Conservation (phyloP, 1,284 basidiomycete species). For the Leccinum glutinopallens region DNA sequence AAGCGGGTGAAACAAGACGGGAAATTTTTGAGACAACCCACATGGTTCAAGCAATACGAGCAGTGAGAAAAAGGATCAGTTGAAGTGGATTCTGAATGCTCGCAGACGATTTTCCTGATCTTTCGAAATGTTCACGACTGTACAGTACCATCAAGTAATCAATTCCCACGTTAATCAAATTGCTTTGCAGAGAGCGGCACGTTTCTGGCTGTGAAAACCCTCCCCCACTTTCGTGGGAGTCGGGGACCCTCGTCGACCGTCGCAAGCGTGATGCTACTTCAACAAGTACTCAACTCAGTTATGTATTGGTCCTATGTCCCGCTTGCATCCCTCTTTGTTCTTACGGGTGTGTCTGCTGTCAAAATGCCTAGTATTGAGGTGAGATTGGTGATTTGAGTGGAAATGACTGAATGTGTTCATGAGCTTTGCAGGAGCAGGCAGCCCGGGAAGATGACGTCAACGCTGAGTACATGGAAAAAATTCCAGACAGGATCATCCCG, state of each 20-base stretch:
- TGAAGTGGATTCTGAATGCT: too few species aligned
- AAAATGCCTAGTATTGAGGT: conserved; percentile 40
- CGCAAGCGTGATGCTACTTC: conserved; percentile 33
- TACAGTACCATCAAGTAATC: too few species aligned
- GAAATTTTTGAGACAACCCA: too few species aligned
- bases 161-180: too few species aligned
- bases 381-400: conserved; percentile 1
- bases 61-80: too few species aligned
- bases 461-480: conserved; percentile 36
- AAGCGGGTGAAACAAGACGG: too few species aligned
- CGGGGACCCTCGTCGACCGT: conserved; percentile 1
- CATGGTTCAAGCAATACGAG: too few species aligned
- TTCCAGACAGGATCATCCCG: conserved; percentile 37
- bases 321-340: conserved; percentile 29
- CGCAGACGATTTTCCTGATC: too few species aligned
- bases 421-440: conserved; percentile 29
- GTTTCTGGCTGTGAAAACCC: too few species aligned
- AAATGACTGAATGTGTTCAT: conserved; percentile 9
- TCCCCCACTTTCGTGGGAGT: too few species aligned
- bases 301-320: conserved; percentile 43
- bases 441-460: conserved; percentile 35
- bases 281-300: conserved; percentile 30
- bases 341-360: conserved; percentile 29
- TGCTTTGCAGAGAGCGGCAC: too few species aligned
- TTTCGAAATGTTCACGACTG: too few species aligned